Evolutionary conservation across 2,329 filamentous ascomycete species (phyloP).

Genomic region (Trichoderma atroviride): DNA sequence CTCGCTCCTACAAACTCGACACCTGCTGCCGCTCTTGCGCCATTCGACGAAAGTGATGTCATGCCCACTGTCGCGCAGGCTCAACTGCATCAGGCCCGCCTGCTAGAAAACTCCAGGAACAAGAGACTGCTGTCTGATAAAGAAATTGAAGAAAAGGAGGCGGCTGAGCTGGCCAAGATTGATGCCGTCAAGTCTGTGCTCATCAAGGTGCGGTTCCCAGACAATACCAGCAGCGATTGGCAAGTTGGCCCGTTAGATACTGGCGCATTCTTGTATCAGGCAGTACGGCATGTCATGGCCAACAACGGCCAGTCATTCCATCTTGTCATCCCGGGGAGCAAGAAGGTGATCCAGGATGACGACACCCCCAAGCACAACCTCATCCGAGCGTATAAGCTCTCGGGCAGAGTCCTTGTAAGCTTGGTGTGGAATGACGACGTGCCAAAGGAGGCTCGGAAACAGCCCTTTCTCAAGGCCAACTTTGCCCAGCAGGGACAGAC

Average conservation of each 20-base stretch:
- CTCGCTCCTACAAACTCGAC: constrained; percentile 73
- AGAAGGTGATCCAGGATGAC: constrained; percentile 52
- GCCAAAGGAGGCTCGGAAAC: constrained; percentile 55
- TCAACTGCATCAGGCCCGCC: constrained; percentile 70
- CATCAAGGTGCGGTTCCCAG: constrained; percentile 84
- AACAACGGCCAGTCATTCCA: constrained; percentile 67
- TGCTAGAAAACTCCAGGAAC: constrained; percentile 67
- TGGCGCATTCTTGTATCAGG: constrained; percentile 70
- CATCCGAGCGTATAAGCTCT: constrained; percentile 73
- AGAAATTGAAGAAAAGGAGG: constrained; percentile 72
- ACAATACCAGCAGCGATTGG: constrained; percentile 77
- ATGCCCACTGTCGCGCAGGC: constrained; percentile 75
- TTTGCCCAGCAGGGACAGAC: constrained; percentile 66
- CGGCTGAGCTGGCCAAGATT: constrained; percentile 66
- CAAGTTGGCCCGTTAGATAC: constrained; percentile 70
- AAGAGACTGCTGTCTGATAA: constrained; percentile 79
- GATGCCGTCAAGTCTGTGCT: constrained; percentile 68
- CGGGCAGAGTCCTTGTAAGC: constrained; percentile 72
- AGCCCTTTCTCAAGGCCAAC: constrained; percentile 60
- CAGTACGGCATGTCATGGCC: constrained; percentile 72
- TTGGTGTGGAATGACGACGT: constrained; percentile 72
- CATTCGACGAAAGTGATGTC: constrained; percentile 74
- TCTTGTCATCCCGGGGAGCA: constrained; percentile 65
- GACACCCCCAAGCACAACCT: constrained; percentile 56
- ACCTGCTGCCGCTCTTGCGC: constrained; percentile 71